Percentiles rank a stretch among this genome's conserved stretches.
Evolutionary conservation across 169 alveolate genomes (phyloP).

Genomic region (Toxoplasma gondii): DNA sequence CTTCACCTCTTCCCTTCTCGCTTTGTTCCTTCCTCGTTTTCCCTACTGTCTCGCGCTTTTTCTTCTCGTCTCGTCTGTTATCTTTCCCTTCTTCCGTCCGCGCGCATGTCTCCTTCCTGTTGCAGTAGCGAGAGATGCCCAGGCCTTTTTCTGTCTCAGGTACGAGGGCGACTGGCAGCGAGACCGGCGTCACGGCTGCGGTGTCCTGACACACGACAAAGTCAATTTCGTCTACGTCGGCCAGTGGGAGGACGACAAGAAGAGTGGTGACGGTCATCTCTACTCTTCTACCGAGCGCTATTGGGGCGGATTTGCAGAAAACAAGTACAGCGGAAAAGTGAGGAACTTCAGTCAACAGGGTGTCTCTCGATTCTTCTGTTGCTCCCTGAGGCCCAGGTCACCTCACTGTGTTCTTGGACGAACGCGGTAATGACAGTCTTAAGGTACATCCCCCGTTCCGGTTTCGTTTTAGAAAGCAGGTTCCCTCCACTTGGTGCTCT

Average conservation of each 20-base stretch:
- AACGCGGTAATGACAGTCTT: no score
- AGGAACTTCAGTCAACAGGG: background rate
- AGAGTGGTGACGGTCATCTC: constrained; percentile 67
- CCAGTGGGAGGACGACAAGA: constrained; percentile 66
- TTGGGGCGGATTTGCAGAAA: constrained; percentile 67
- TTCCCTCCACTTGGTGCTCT: background rate
- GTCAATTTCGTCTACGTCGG: constrained; percentile 64
- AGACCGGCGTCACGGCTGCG: constrained; percentile 69
- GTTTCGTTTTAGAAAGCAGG: no score
- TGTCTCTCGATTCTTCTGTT: background rate
- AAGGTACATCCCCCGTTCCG: no score
- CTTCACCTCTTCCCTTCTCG: background rate
- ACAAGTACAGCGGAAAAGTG: constrained; percentile 65
- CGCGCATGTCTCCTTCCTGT: background rate
- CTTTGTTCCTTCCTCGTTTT: background rate
- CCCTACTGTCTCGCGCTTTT: background rate
- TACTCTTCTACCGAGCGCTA: constrained; percentile 57
- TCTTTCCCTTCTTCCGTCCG: background rate
- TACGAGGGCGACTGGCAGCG: constrained; percentile 69
- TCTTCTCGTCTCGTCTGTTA: background rate
- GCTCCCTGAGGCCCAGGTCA: no score
- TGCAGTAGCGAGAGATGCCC: background rate
- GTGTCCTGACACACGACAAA: constrained; percentile 61
- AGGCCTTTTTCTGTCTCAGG: background rate
- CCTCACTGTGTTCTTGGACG: no score